A percentile compares a stretch with the other conserved stretches of the same genome.
Evolutionary conservation across 148 eudicot species (phyloP).

Genomic region (Hydrangea macrophylla): DNA sequence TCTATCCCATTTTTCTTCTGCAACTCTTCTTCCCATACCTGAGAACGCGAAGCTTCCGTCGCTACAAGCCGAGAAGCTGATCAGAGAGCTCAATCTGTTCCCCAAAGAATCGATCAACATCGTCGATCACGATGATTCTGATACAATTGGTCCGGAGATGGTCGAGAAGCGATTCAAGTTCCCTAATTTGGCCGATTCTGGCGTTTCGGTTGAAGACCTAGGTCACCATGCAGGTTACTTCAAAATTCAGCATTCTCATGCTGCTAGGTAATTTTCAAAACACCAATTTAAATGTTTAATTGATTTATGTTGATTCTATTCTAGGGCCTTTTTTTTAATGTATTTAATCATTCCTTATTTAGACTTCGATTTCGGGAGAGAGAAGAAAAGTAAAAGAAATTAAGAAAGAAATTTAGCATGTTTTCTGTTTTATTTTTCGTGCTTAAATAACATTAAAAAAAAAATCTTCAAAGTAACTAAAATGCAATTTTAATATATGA

Average conservation of each 20-base stretch:
- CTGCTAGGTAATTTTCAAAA: conserved; percentile 48
- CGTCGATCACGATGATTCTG: conserved; percentile 22
- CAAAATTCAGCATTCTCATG: conserved; percentile 61
- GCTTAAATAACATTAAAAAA: no score
- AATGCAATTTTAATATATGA: no score
- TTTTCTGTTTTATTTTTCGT: no score
- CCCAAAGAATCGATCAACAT: conserved; percentile 57
- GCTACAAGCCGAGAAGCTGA: conserved; percentile 38
- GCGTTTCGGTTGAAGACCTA: conserved; percentile 53
- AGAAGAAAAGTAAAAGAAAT: no score
- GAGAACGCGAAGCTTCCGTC: conserved; percentile 25
- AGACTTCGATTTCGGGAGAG: no score
- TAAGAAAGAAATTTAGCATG: no score
- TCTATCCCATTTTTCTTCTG: conserved; percentile 25
- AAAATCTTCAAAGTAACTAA: no score
- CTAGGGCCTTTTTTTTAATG: no score
- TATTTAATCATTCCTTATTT: no score
- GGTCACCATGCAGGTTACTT: conserved; percentile 92
- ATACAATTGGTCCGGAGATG: conserved; percentile 24
- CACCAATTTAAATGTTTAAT: conserved; percentile 3
- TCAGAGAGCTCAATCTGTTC: conserved; percentile 65
- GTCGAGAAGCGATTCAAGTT: conserved; percentile 64
- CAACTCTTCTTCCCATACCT: conserved; percentile 15
- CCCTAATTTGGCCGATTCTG: conserved; percentile 46
- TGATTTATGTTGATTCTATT: not conserved